These are phyloP conservation scores for Anisogramma anomala DNA, from an alignment of 2,329 filamentous ascomycete species.

Conservation along the genomic window DNA sequence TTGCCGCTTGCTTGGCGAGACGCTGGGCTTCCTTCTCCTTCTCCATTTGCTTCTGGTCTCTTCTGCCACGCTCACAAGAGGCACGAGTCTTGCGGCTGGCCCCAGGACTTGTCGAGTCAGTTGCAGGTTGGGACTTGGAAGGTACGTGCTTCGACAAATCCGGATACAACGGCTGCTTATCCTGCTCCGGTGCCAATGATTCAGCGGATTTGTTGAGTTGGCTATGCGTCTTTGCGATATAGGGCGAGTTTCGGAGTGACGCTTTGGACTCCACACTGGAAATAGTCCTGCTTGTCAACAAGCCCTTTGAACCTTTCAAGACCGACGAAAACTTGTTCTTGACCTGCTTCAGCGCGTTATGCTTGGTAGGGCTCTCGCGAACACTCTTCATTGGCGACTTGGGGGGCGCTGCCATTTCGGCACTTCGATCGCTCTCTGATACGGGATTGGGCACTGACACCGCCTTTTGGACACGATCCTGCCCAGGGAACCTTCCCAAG, in stretches of 20 bases:
- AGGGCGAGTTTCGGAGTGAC: slow-evolving; percentile 41
- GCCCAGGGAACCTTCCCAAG: slow-evolving; percentile 13
- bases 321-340: slow-evolving; percentile 90
- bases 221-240: slow-evolving; percentile 33
- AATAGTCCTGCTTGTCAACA: slow-evolving; percentile 67
- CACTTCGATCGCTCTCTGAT: slow-evolving; percentile 29
- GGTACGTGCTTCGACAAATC: slow-evolving; percentile 31
- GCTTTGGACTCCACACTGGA: slow-evolving; percentile 52
- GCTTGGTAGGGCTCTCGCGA: slow-evolving; percentile 53
- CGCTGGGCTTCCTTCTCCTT: slow-evolving; percentile 46
- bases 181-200: slow-evolving; percentile 25
- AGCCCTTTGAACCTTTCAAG: slow-evolving; percentile 72
- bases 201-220: slow-evolving; percentile 38
- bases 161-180: slow-evolving; percentile 31
- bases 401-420: slow-evolving; percentile 30
- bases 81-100: slow-evolving; percentile 41
- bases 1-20: slow-evolving; percentile 47
- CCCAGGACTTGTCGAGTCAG: slow-evolving; percentile 32
- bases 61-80: slow-evolving; percentile 47
- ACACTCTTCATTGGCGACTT: slow-evolving; percentile 47
- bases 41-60: slow-evolving; percentile 52
- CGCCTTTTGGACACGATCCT: slow-evolving; percentile 42
- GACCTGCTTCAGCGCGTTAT: slow-evolving; percentile 57
- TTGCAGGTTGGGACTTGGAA: slow-evolving; percentile 20
- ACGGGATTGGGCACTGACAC: slow-evolving; percentile 48